Conservation (phyloP, 495 filamentous ascomycete species). For the Hyphodiscus hymeniophilus region DNA sequence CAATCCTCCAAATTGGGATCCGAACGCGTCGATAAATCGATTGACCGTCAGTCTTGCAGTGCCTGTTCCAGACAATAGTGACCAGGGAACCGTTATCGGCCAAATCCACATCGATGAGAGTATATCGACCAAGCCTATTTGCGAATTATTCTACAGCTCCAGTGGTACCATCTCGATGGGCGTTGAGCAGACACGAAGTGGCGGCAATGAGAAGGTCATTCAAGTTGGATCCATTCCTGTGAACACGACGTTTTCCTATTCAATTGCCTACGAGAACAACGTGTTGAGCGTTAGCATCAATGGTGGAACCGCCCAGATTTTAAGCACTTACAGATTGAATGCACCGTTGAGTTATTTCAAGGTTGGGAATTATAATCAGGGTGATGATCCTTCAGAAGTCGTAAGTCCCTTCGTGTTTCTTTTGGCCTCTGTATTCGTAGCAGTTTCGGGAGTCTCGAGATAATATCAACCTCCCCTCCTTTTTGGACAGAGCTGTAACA, state of each 20-base stretch:
- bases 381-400: constrained; percentile 23
- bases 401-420: too few relatives aligned
- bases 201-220: constrained; percentile 22
- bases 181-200: constrained; percentile 23
- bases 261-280: constrained; percentile 26
- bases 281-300: constrained; percentile 27
- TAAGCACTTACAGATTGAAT: constrained; percentile 24
- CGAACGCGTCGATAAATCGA: constrained; percentile 25
- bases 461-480: too few relatives aligned
- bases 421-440: too few relatives aligned
- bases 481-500: too few relatives aligned
- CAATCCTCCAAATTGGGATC: constrained; percentile 24
- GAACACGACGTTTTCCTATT: constrained; percentile 27
- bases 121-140: constrained; percentile 29
- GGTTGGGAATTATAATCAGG: constrained; percentile 38
- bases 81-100: constrained; percentile 30
- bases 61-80: constrained; percentile 21
- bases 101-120: constrained; percentile 30
- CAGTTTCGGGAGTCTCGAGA: too few relatives aligned
- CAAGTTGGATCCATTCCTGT: constrained; percentile 24
- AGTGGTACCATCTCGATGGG: constrained; percentile 27
- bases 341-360: constrained; percentile 35
- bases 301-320: constrained; percentile 19
- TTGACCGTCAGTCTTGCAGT: constrained; percentile 25
- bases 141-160: constrained; percentile 30